Evolutionary conservation across 192 early-diverging fungal genomes (phyloP), one percentile per base, ranked within the genome.

Genomic region (Coemansia sp.): DNA sequence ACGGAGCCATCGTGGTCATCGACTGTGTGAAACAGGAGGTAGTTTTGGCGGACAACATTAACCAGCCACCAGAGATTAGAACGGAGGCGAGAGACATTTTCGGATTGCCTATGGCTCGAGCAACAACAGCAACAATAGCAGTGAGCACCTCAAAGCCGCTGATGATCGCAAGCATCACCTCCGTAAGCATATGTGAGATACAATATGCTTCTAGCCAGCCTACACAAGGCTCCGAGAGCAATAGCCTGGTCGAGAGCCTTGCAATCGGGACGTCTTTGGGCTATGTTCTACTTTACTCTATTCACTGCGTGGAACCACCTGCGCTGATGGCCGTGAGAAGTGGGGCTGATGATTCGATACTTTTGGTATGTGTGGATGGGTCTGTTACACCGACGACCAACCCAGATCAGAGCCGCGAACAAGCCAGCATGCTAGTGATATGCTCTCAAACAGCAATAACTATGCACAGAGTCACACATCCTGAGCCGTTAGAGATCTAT

Each of bases 11-110:
- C 6, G 75, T 69, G 6, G 70, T 66, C n/a, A 37, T 79, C n/a
- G 75, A 79, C 52, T 57, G 59, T 38, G 44, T 59, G 15, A 48
- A 45, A 23, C 75, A 79, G 42, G 25, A 48, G 15, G 61, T 63
- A 29, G 48, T 79, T 13, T 41, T 79, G 37, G 58, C 47, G 0
- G 75, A 79, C 59, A 79, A 79, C 36, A 61, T 79, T 17, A 79
- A 79, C 53, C 59, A 62, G 27, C 22, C 44, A 1, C 70, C 75
- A 4, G 38, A 38, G 0, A 28, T 56, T 3, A 22, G 10, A 25
- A 56, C 54, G 2, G 50, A 54, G 2, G 52, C 61, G 17, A 47
- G 15, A 8, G 57, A 59, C 20, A 29, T 70, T 19, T 70, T 70
- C 36, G 33, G 52, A 33, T 17, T 14, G 20, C 17, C 30, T 29